These are phyloP conservation scores for Allomyces javanicus DNA, from an alignment of 192 early-diverging fungal species.

Conservation along the genomic window DNA sequence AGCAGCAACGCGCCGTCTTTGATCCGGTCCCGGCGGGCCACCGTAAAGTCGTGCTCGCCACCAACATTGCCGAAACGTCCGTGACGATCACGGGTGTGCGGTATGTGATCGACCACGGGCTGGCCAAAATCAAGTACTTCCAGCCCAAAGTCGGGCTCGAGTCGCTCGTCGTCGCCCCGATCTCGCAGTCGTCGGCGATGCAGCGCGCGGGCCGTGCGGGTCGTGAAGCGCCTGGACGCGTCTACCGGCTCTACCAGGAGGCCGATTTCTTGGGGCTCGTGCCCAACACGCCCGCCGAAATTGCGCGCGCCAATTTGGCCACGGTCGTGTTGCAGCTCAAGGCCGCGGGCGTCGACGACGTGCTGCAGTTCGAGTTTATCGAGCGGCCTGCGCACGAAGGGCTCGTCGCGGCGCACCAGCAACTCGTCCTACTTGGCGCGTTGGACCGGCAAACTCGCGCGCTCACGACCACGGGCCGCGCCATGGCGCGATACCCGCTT, in stretches of 20 bases:
- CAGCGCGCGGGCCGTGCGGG: slow-evolving; percentile 93
- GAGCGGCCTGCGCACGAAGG: slow-evolving; percentile 59
- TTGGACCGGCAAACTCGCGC: slow-evolving; percentile 53
- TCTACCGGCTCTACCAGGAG: slow-evolving; percentile 87
- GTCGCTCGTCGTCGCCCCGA: slow-evolving; percentile 61
- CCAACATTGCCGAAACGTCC: slow-evolving; percentile 96
- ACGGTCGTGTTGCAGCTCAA: slow-evolving; percentile 72
- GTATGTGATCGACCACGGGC: slow-evolving; percentile 85
- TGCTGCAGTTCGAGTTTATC: slow-evolving; percentile 87
- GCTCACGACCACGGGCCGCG: slow-evolving; percentile 52
- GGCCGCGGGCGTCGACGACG: slow-evolving; percentile 73
- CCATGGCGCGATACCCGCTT: slow-evolving; percentile 82
- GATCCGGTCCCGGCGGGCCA: slow-evolving; percentile 60
- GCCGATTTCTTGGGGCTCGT: slow-evolving; percentile 47
- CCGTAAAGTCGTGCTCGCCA: slow-evolving; percentile 83
- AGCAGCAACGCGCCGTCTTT: slow-evolving; percentile 79
- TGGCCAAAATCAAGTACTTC: slow-evolving; percentile 77
- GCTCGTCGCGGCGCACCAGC: slow-evolving; percentile 66
- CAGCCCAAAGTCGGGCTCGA: slow-evolving; percentile 81
- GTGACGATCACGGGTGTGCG: slow-evolving; percentile 88
- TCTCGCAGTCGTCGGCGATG: slow-evolving; percentile 75
- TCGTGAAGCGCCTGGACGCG: slow-evolving; percentile 74
- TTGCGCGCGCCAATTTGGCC: slow-evolving; percentile 76
- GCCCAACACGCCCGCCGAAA: slow-evolving; percentile 77
- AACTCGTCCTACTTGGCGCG: slow-evolving; percentile 71